These are phyloP conservation scores for Colletotrichum musae DNA, from an alignment of 2,329 filamentous ascomycete species.

Conservation along the genomic window DNA sequence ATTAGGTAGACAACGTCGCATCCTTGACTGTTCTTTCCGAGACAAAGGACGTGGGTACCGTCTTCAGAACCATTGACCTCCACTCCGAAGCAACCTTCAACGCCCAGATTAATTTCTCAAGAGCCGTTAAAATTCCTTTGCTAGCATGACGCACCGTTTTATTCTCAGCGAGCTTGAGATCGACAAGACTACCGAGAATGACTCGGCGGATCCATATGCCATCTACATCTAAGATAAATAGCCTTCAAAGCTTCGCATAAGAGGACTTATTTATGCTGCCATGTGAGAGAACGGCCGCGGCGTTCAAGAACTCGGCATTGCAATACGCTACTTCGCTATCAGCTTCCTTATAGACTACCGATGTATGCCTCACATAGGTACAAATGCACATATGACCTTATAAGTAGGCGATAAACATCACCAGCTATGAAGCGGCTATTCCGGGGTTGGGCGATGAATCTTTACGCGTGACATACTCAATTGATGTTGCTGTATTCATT, in stretches of 20 bases:
- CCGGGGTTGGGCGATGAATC: slow-evolving; percentile 61
- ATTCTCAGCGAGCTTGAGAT: slow-evolving; percentile 60
- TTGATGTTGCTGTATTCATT: slow-evolving; percentile 63
- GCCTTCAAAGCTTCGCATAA: too few species aligned
- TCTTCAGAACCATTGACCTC: slow-evolving; percentile 58
- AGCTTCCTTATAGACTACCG: slow-evolving; percentile 64
- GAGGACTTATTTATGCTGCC: neutral
- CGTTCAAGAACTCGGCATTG: slow-evolving; percentile 49
- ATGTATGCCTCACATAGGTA: slow-evolving; percentile 51
- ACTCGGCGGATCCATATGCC: neutral
- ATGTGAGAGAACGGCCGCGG: neutral
- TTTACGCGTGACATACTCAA: slow-evolving; percentile 63
- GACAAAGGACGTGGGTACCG: slow-evolving; percentile 56
- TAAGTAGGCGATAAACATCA: slow-evolving; percentile 60
- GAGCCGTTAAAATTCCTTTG: slow-evolving; percentile 54
- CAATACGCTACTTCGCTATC: slow-evolving; percentile 55
- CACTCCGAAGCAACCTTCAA: slow-evolving; percentile 42
- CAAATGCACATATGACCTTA: slow-evolving; percentile 54
- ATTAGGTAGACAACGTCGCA: slow-evolving; percentile 45
- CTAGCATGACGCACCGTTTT: slow-evolving; percentile 52
- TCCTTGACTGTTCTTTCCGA: slow-evolving; percentile 45
- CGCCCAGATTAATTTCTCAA: slow-evolving; percentile 57
- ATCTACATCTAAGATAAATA: neutral
- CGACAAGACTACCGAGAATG: slow-evolving; percentile 30
- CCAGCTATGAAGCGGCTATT: slow-evolving; percentile 59